Evolutionary conservation across 2,329 filamentous ascomycete genomes (phyloP), one percentile per base, ranked within the genome.

Genomic region (Colletotrichum caudatum): DNA sequence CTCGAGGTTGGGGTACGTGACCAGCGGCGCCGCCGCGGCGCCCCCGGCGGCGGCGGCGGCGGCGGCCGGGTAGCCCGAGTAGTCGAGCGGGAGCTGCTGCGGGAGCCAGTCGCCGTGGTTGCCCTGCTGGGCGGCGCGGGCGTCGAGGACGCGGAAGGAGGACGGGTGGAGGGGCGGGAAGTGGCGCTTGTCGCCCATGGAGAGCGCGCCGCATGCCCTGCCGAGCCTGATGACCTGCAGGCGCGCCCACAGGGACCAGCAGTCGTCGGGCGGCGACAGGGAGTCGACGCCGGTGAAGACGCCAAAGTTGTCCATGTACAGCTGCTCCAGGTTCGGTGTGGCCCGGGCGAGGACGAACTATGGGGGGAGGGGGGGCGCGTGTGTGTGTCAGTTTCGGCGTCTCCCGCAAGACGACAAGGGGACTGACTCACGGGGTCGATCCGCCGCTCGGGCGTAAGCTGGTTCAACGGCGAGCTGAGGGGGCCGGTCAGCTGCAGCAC

Each of bases 201-300:
- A 69, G 64, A 72, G 44, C 74, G 75, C 50, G 71, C 71, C 33
- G 63, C 74, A 41, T 69, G 69, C 63, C 18, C 59, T 68, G 33
- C 76, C 78, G 26, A 78, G 73, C 29, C 78, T 74, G 20, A 82
- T 67, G 1, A 74, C 78, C 60, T 78, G 78, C 44, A 83, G 76
- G 14, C 76, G 70, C 23, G 67, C 66, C 80, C 80, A 83, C 18
- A 78, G 64, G 26, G 54, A 64, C 72, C 72, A 73, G 69, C 50
- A 72, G 39, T 73, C 72, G 6, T 39, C 57, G 20, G 70, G 69
- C 37, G 68, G 68, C 7, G 46, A 56, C 29, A 68, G 64, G 29
- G 69, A 66, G 3, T 73, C 61, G n/a, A 72, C 57, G 26, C 62
- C 67, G 50, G 70, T 73, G 33, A 61, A 72, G 35, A 68, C 64